Base-by-base conservation (phyloP, 1,139 yeast species). In the Yamadazyma triangularis region DNA sequence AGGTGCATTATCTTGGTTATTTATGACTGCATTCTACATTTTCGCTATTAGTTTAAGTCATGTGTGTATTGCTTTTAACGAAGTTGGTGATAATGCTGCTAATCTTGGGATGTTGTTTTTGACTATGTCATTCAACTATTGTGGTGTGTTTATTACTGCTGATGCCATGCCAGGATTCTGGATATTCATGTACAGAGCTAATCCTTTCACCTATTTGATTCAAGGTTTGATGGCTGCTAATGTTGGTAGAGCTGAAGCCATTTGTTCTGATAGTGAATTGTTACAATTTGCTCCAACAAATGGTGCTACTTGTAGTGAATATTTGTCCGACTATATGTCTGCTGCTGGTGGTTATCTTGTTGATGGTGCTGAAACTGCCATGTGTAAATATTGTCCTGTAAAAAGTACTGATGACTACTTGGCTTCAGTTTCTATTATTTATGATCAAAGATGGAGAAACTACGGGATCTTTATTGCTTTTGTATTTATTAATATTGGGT, bases 141-240 rank as follows among this genome's bases (percentile, higher is more conserved):
- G 89, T 60, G 95, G 94, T 72, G 91, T 82, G 23, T 59, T 85
- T 55, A 81, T 74, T n/a, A 67, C 79, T 21, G 73, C 79, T 21
- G 48, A 58, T 9, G 61, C 59, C n/a, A 56, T 81, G 59, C 64
- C 63, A 12, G 51, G 62, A 2, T 60, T 60, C 51, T 63, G 70
- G 70, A 61, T 61, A 27, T 85, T 82, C 61, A 64, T 67, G 70
- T 67, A 65, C 60, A 66, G 85, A 48, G 66, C 63, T 18, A 76
- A 78, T 29, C 88, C 88, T 60, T 79, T 42, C 70, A 84, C 87
- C 44, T 72, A 47, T 70, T 76, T 69, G 68, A 40, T 59, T 18
- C 61, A 49, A 36, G 56, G 42, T 14, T 35, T 53, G 18, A 40
- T 54, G 31, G 34, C 60, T 10, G 72, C 88, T 13, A 55, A 56